Conservation (phyloP, 352 stramenopile genomes). For the Pythium apleroticum region DNA sequence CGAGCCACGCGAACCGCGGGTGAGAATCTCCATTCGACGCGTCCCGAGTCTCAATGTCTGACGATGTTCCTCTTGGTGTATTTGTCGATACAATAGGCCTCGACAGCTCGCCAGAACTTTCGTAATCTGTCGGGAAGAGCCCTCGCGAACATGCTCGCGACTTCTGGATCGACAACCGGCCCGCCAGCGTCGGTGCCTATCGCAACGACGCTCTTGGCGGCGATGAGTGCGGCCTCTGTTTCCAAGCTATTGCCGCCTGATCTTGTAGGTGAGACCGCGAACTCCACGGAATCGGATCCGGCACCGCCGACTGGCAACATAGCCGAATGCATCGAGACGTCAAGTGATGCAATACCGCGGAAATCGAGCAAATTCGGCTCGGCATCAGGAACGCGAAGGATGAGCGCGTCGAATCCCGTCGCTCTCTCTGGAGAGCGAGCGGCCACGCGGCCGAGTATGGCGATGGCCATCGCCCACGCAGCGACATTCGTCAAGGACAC, state of each 20-base stretch:
- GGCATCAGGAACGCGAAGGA: neutral
- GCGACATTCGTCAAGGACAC: slow-evolving; percentile 11
- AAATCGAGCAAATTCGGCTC: neutral
- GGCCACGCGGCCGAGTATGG: neutral
- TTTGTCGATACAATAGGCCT: neutral
- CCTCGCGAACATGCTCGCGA: neutral
- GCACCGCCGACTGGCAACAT: neutral
- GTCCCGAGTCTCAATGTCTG: neutral
- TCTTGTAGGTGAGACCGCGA: neutral
- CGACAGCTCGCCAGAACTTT: slow-evolving; percentile 13
- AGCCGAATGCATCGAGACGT: neutral
- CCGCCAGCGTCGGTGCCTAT: slow-evolving; percentile 8
- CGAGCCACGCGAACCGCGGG: neutral
- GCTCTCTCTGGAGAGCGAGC: neutral
- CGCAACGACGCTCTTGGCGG: slow-evolving; percentile 9
- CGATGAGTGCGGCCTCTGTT: neutral
- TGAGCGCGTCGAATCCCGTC: slow-evolving; percentile 23
- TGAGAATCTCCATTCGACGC: neutral
- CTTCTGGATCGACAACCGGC: neutral
- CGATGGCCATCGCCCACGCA: slow-evolving; percentile 18
- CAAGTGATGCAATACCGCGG: neutral
- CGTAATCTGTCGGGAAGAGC: slow-evolving; percentile 13
- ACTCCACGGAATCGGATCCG: neutral
- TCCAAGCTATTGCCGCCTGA: neutral
- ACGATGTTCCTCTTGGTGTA: no score